These are phyloP conservation scores for Pichia sp. DNA, from an alignment of 1,139 yeast species.

Conservation along the genomic window DNA sequence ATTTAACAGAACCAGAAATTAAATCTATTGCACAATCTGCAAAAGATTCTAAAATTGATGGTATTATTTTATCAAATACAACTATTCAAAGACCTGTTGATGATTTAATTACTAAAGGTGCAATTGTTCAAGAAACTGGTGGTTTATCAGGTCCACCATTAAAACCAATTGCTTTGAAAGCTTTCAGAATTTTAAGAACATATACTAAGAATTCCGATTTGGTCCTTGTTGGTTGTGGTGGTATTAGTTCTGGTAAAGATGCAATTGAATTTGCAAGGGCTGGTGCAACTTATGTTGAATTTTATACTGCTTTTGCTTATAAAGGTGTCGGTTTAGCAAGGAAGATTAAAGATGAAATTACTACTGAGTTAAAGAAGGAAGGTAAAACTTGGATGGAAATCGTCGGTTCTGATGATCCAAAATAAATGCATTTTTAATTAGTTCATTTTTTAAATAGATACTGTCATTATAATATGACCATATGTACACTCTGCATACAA, in stretches of 20 bases:
- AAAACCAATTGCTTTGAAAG: slow-evolving; percentile 70
- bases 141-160: slow-evolving; percentile 93
- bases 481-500: too few relatives aligned
- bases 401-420: slow-evolving; percentile 51
- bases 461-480: too few relatives aligned
- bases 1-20: slow-evolving; percentile 74
- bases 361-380: slow-evolving; percentile 57
- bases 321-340: slow-evolving; percentile 87
- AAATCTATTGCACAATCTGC: slow-evolving; percentile 81
- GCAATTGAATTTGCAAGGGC: slow-evolving; percentile 90
- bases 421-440: slow-evolving; percentile 8
- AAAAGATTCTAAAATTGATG: slow-evolving; percentile 72
- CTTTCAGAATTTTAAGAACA: slow-evolving; percentile 63
- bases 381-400: slow-evolving; percentile 83
- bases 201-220: slow-evolving; percentile 66
- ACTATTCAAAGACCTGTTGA: slow-evolving; percentile 71
- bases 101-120: slow-evolving; percentile 42
- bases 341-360: slow-evolving; percentile 70
- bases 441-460: too few relatives aligned
- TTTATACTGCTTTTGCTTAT: slow-evolving; percentile 88
- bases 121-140: slow-evolving; percentile 56
- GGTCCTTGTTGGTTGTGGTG: slow-evolving; percentile 91
- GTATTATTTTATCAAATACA: slow-evolving; percentile 88
- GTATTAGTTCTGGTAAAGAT: slow-evolving; percentile 77
- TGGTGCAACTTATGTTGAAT: slow-evolving; percentile 82